phyloP scores from a whole-genome alignment of 2,329 filamentous ascomycete species.

The Penicillium sclerotigenum region DNA sequence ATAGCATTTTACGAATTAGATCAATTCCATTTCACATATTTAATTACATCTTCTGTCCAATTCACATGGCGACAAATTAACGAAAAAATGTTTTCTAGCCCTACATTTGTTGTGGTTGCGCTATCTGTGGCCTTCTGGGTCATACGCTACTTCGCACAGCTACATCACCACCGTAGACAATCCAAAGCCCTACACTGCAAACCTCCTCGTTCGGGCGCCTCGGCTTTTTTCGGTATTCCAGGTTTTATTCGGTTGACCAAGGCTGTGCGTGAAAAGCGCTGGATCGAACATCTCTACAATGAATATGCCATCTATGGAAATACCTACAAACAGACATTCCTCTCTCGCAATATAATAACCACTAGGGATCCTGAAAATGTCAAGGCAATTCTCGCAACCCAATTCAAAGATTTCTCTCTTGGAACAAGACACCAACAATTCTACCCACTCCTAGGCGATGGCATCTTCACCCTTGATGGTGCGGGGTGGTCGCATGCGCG shows the following conservation, averaged over 20 bases:
- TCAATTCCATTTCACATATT: slow-evolving; percentile 5
- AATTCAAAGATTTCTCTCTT: slow-evolving; percentile 80
- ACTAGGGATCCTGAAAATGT: slow-evolving; percentile 59
- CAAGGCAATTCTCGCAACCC: slow-evolving; percentile 78
- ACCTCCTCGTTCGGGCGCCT: slow-evolving; percentile 10
- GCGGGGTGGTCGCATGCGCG: slow-evolving; percentile 73
- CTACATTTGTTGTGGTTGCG: slow-evolving; percentile 18
- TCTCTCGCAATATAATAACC: slow-evolving; percentile 21
- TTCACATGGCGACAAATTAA: too few species aligned
- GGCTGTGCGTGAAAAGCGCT: slow-evolving; percentile 29
- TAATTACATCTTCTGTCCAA: not conserved
- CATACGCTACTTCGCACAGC: slow-evolving; percentile 22
- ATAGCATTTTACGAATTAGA: not conserved
- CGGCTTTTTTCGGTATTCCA: slow-evolving; percentile 25
- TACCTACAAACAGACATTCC: slow-evolving; percentile 25
- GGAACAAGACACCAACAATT: slow-evolving; percentile 69
- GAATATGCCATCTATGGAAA: slow-evolving; percentile 26
- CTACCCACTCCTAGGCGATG: slow-evolving; percentile 43
- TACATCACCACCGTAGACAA: slow-evolving; percentile 23
- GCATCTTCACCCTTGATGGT: slow-evolving; percentile 68
- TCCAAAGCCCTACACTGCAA: slow-evolving; percentile 29
- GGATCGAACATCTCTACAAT: slow-evolving; percentile 29
- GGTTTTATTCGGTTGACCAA: slow-evolving; percentile 24
- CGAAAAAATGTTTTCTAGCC: slow-evolving; percentile 12
- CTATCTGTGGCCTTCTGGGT: slow-evolving; percentile 22